phyloP scores from a whole-genome alignment of 202 grass and related monocot species.

The Panicum hallii region DNA sequence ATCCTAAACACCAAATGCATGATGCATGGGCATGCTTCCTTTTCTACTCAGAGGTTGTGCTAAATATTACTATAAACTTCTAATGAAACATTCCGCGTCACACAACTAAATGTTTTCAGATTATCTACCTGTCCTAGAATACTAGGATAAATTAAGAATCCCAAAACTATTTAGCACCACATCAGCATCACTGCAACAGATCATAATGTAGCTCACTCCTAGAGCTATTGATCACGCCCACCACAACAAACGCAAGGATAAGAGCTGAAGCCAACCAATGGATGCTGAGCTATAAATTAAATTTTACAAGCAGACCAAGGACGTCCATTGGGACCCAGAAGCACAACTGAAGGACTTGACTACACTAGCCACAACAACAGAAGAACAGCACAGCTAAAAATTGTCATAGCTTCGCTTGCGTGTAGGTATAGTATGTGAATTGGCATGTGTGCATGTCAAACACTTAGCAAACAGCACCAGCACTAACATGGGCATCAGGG shows the following conservation, averaged over 20 bases:
- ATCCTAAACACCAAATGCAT: not conserved
- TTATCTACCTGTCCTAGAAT: not conserved
- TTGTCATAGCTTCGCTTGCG: conserved; percentile 8
- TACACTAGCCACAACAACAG: conserved; percentile 5
- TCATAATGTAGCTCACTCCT: not conserved
- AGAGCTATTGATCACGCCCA: conserved; percentile 27
- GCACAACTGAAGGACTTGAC: not conserved
- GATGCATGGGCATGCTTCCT: not conserved
- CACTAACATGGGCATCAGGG: not conserved
- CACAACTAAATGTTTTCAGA: not conserved
- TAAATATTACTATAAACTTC: not conserved
- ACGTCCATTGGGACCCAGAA: not conserved
- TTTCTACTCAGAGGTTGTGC: not conserved
- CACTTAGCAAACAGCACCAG: conserved; percentile 1
- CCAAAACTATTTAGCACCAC: not conserved
- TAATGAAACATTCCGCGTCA: conserved; percentile 15
- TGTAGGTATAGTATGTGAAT: not conserved
- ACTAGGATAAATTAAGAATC: not conserved
- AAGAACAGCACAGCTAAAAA: not conserved
- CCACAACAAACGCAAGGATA: not conserved
- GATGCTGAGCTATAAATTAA: conserved; percentile 9
- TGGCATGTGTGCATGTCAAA: not conserved
- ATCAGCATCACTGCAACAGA: not conserved
- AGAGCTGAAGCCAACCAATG: not conserved
- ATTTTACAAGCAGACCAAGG: not conserved